Conservation (phyloP, 2,329 filamentous ascomycete species). For the Penicillium expansum region DNA sequence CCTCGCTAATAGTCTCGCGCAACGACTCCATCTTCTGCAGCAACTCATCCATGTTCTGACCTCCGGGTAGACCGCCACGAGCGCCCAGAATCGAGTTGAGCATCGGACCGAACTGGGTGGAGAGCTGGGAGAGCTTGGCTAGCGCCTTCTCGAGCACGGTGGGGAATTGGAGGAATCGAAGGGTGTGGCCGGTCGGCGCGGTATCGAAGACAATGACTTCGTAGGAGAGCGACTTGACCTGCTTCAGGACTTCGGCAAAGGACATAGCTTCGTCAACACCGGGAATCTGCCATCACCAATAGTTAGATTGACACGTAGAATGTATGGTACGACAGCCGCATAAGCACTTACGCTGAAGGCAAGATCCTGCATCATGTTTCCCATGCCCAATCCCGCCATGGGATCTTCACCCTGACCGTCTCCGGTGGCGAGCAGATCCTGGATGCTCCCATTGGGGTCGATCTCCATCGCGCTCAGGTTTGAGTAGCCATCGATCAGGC, state of each 20-base stretch:
- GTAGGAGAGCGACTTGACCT: constrained; percentile 98
- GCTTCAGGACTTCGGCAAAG: constrained; percentile 97
- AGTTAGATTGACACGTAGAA: constrained; percentile 11
- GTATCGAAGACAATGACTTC: constrained; percentile 99
- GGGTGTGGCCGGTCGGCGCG: constrained; percentile 93
- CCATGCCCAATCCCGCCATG: constrained; percentile 69
- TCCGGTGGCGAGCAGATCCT: constrained; percentile 83
- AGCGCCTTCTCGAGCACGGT: constrained; percentile 97
- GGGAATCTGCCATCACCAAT: constrained; percentile 65
- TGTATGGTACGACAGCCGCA: background rate
- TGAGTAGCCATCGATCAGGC: constrained; percentile 83
- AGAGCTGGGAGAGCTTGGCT: constrained; percentile 94
- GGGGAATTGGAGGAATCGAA: constrained; percentile 97
- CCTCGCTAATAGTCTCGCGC: constrained; percentile 88
- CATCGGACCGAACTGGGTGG: constrained; percentile 90
- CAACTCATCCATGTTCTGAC: constrained; percentile 88
- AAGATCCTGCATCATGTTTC: constrained; percentile 97
- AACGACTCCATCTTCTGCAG: constrained; percentile 92
- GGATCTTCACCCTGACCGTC: constrained; percentile 61
- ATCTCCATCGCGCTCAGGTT: constrained; percentile 99
- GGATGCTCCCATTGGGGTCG: constrained; percentile 95
- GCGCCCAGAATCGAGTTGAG: constrained; percentile 87
- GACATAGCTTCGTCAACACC: constrained; percentile 99
- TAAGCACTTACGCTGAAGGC: constrained; percentile 75
- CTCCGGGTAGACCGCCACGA: constrained; percentile 75